phyloP scores from a whole-genome alignment of 1,139 yeast species.

The Geotrichum fermentans region DNA sequence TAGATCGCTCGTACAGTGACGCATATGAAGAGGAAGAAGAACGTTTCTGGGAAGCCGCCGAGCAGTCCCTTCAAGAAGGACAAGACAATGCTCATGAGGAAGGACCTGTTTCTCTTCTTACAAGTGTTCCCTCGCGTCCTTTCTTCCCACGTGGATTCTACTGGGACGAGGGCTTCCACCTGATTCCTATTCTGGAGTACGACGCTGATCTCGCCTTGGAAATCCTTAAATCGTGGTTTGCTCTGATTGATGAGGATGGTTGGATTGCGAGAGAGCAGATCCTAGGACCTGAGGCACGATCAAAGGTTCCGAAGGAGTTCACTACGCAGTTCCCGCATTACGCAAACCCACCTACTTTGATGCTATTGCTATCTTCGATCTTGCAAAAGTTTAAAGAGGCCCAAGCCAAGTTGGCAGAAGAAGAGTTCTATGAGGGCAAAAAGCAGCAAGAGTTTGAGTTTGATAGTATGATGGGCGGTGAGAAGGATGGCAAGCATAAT shows the following conservation, averaged over 20 bases:
- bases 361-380: constrained; percentile 70
- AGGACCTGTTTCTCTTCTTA: constrained; percentile 54
- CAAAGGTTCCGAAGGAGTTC: constrained; percentile 83
- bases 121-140: constrained; percentile 87
- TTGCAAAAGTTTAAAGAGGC: constrained; percentile 45
- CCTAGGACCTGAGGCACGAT: constrained; percentile 84
- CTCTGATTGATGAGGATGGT: constrained; percentile 79
- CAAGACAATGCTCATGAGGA: constrained; percentile 29
- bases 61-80: constrained; percentile 22
- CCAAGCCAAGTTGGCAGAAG: constrained; percentile 13
- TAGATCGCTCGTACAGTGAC: constrained; percentile 64
- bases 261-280: constrained; percentile 98
- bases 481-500: background rate
- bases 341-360: constrained; percentile 93
- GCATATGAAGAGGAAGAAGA: constrained; percentile 55
- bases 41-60: constrained; percentile 33
- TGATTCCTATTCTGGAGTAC: constrained; percentile 73
- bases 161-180: constrained; percentile 98
- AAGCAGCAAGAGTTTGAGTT: constrained; percentile 13
- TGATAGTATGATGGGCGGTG: constrained; percentile 3
- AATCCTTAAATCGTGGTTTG: constrained; percentile 82
- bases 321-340: constrained; percentile 81
- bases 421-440: constrained; percentile 11
- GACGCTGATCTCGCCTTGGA: constrained; percentile 83
- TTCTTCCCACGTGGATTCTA: constrained; percentile 95